Conservation (phyloP, 768 basidiomycete genomes). For the Leucocoprinus sp. region DNA sequence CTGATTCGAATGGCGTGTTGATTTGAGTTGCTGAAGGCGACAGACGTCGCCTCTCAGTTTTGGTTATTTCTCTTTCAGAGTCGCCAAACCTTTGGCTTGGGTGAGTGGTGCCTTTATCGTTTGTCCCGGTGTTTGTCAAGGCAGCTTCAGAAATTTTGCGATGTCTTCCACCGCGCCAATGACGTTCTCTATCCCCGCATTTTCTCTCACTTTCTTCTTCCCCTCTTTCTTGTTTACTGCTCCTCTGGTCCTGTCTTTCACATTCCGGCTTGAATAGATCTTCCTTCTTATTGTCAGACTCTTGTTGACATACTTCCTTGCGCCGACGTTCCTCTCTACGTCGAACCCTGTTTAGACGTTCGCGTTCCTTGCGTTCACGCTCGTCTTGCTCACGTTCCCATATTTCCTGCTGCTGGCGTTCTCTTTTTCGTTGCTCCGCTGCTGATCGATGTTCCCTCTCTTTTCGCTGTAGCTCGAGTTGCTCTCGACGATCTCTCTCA, state of each 20-base stretch:
- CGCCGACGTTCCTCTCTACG: slow-evolving; percentile 12
- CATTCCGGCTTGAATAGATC: slow-evolving; percentile 11
- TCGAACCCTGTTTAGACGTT: slow-evolving; percentile 13
- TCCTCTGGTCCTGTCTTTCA: slow-evolving; percentile 10
- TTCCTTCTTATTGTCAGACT: background rate
- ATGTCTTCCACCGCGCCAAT: slow-evolving; percentile 1
- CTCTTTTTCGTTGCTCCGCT: slow-evolving; percentile 13
- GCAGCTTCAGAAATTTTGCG: background rate
- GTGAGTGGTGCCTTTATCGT: background rate
- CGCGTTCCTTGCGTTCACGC: slow-evolving; percentile 11
- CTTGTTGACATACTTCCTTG: slow-evolving; percentile 10
- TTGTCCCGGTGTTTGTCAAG: background rate
- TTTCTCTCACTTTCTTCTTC: slow-evolving; percentile 9
- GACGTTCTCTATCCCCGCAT: slow-evolving; percentile 11
- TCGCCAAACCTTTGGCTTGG: slow-evolving; percentile 3
- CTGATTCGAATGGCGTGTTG: background rate
- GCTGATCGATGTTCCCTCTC: slow-evolving; percentile 15
- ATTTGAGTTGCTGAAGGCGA: background rate
- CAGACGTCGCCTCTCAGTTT: background rate
- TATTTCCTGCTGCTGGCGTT: slow-evolving; percentile 11
- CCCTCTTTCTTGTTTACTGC: slow-evolving; percentile 8
- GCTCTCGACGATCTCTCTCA: slow-evolving; percentile 11
- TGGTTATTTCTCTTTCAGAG: slow-evolving; percentile 6
- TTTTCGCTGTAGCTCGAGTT: slow-evolving; percentile 4
- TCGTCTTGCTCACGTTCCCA: slow-evolving; percentile 12